Conservation (phyloP, 352 stramenopile species). For the Phytophthora sansomeana region DNA sequence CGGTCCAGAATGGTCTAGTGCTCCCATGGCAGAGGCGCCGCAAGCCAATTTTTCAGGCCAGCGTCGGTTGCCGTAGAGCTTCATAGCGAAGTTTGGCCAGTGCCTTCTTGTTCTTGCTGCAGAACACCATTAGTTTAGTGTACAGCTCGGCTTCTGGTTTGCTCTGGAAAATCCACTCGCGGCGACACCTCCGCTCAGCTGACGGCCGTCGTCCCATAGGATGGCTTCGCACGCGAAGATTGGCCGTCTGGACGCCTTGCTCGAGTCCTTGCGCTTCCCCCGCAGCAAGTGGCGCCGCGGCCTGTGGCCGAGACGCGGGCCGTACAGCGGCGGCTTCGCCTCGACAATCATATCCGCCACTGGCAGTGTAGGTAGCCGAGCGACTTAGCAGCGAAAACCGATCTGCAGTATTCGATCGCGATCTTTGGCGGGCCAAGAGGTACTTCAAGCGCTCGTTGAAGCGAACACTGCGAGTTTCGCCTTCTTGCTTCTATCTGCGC, state of each 20-base stretch:
- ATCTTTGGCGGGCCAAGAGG: conserved; percentile 13
- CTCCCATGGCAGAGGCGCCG: neutral
- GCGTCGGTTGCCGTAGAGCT: neutral
- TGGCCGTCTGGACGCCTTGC: conserved; percentile 6
- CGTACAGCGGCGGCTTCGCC: neutral
- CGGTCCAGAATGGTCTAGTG: neutral
- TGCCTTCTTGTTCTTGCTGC: no score
- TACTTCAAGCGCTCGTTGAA: conserved; percentile 3
- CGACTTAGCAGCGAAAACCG: no score
- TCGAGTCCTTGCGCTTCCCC: neutral
- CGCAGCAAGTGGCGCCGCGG: neutral
- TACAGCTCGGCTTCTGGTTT: neutral
- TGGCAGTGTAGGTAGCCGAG: no score
- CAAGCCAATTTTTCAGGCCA: neutral
- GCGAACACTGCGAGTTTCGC: neutral
- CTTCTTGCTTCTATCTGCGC: no score
- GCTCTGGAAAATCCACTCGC: conserved; percentile 7
- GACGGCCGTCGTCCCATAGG: conserved; percentile 13
- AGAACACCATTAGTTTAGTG: conserved; percentile 10
- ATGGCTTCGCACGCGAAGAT: conserved; percentile 15
- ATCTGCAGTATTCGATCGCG: no score
- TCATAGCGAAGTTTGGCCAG: no score
- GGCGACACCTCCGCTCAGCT: conserved; percentile 12
- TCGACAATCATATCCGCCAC: neutral
- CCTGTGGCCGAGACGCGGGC: neutral